Base-by-base conservation (phyloP, 495 filamentous ascomycete genomes). In the Penicillium steckii region DNA sequence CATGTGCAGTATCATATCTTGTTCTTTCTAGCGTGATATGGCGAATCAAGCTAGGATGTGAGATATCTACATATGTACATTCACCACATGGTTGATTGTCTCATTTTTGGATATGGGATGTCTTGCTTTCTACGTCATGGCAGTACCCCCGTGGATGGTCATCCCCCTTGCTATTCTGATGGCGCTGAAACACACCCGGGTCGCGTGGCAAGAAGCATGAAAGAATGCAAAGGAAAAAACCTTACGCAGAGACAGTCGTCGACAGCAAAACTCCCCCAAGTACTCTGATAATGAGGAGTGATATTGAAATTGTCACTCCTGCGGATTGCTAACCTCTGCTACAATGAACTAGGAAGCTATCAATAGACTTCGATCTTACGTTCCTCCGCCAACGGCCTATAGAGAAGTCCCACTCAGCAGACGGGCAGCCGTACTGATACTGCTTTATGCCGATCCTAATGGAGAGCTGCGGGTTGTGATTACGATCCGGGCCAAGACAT, bases 391-490 rank as follows among this genome's bases (percentile, higher is more conserved):
- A 27, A 81, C 83, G 4, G 68, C 68, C 43, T 87, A 83, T 65
- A 78, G 77, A 52, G 78, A 81, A 27, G 74, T 91, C 8, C 90
- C 90, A 8, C 62, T 89, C 25, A 81, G 78, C 48, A 76, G 89
- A 41, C 80, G 91, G 18, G 91, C 91, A 18, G 89, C 91, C 12
- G 91, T 96, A 15, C 66, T 96, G 50, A 74, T 96, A 22, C 80
- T 96, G 48, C 81, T 96, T 0, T 96, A 91, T 65, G 88, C 89
- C 26, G 91, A 95, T 63, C 75, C 78, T 15, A 70, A 76, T 30
- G 91, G 91, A 8, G 86, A 93, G 38, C 70, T 96, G 24, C 74
- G 85, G 35, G 85, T 95, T 8, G 90, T 96, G 17, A 80, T 97
- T 48, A 97, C 91, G 21, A 90, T 96, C 69, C 82, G 91, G 52